phyloP scores from a whole-genome alignment of 495 filamentous ascomycete species.

The Bathelium albidoporum region DNA sequence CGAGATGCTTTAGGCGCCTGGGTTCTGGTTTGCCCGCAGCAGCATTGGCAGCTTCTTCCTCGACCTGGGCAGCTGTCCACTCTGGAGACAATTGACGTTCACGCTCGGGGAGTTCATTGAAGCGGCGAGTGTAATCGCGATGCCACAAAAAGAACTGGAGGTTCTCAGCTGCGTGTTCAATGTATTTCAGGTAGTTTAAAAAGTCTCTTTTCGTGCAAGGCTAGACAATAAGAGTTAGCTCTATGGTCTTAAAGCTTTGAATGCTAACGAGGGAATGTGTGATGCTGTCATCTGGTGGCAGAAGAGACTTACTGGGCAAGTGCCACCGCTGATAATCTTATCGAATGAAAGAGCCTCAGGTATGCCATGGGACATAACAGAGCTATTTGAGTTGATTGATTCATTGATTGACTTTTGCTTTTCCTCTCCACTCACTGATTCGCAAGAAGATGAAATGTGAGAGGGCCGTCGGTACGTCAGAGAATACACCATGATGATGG shows the following conservation, averaged over 20 bases:
- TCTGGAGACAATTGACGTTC: constrained; percentile 49
- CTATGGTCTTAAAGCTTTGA: too few relatives aligned
- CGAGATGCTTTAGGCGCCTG: constrained; percentile 28
- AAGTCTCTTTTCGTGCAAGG: constrained; percentile 66
- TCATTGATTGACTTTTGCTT: constrained; percentile 31
- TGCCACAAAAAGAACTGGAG: constrained; percentile 74
- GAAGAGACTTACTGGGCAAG: constrained; percentile 56
- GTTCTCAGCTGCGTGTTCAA: constrained; percentile 66
- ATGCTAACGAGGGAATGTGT: too few relatives aligned
- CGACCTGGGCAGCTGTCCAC: constrained; percentile 51
- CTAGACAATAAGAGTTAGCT: constrained; percentile 31
- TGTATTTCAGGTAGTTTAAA: constrained; percentile 68
- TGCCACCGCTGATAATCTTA: constrained; percentile 57
- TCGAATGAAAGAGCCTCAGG: constrained; percentile 62
- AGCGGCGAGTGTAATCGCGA: constrained; percentile 53
- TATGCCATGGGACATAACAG: constrained; percentile 42
- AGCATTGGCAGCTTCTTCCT: constrained; percentile 31
- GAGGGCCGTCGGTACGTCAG: constrained; percentile 40
- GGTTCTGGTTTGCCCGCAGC: constrained; percentile 12
- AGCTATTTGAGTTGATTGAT: constrained; percentile 30
- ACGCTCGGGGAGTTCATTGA: constrained; percentile 39
- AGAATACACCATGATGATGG: constrained; percentile 39
- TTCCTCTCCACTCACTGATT: constrained; percentile 27
- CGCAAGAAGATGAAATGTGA: constrained; percentile 19
- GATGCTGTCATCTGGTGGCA: too few relatives aligned